Percentiles rank a stretch among this genome's conserved stretches.
phyloP scores from a whole-genome alignment of 1,139 yeast species.

The Taiozyma onychis region DNA sequence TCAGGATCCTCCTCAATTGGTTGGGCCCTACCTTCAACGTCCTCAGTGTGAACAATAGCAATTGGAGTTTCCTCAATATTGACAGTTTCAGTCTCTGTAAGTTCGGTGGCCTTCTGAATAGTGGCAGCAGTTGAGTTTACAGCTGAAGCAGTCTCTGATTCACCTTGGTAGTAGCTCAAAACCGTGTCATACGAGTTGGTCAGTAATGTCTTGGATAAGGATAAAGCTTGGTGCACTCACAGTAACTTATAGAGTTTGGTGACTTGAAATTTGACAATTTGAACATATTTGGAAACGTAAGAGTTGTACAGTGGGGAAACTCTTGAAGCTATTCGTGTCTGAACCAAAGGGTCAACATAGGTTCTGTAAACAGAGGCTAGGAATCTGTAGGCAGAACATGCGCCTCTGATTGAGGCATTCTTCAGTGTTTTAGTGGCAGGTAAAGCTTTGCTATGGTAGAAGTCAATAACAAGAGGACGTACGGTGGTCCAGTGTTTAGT shows the following conservation, averaged over 20 bases:
- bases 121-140: constrained; percentile 1
- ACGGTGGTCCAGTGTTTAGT: not conserved
- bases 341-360: not conserved
- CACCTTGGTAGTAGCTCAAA: constrained; percentile 3
- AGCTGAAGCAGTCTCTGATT: not conserved
- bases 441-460: not conserved
- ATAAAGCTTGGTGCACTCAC: constrained; percentile 14
- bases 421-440: not conserved
- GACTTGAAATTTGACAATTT: not conserved
- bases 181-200: constrained; percentile 14
- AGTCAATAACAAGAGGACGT: not conserved
- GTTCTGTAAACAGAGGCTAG: not conserved
- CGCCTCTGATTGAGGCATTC: not conserved
- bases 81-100: not conserved
- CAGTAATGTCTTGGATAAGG: constrained; percentile 10
- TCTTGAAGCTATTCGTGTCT: not conserved
- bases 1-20: constrained; percentile 1
- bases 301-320: constrained; percentile 6
- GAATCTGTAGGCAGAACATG: not conserved
- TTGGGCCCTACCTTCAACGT: not conserved
- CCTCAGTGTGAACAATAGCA: not conserved
- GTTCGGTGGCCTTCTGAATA: not conserved
- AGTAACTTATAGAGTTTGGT: constrained; percentile 14
- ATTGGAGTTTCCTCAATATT: not conserved
- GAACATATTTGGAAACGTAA: constrained; percentile 7